Base-by-base conservation (phyloP, 345 rosid species). In the Citrus maxima region DNA sequence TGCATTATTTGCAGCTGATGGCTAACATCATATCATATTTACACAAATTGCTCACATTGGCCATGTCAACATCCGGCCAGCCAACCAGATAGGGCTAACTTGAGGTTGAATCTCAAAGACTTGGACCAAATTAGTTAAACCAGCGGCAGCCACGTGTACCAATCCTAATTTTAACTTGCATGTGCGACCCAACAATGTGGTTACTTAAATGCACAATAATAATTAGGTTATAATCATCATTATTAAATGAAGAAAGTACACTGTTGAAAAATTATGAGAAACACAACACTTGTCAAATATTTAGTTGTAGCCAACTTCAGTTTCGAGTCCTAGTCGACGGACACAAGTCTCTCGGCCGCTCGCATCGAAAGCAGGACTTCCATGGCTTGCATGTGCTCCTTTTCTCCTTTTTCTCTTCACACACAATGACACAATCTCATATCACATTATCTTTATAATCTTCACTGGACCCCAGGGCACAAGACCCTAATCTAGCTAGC, bases 381-480 rank as follows among this genome's bases (percentile, higher is more conserved):
- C 77, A 24, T 71, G 80, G 80, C 78, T n/a, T 32, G 77, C 89
- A 81, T 81, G 82, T 82, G 84, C 81, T 21, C 2, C 58, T 25
- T 16, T 21, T 22, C 55, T 4, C 72, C 61, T 38, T 66, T 72
- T 70, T 69, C 16, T 63, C 61, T 73, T 72, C 51, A 8, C 69
- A 4, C 49, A 67, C 49, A 67, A n/a, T n/a, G 66, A 4, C 49
- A 67, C 5, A 14, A 28, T 84, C 80, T 12, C 18, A 35, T n/a
- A 7, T 37, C 24, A 3, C 24, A 6, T 4, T 42, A 28, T 22
- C n/a, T 21, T 30, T 51, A 30, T 77, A 68, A 80, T 64, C 64
- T 63, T 58, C 9, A 6, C 18, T 34, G 74, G 87, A 63, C 77
- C 81, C 76, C 59, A 28, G 24, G 12, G 37, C 46, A 56, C 37